These are phyloP conservation scores for Scorias spongiosa DNA, from an alignment of 2,329 filamentous ascomycete genomes.

Conservation along the genomic window DNA sequence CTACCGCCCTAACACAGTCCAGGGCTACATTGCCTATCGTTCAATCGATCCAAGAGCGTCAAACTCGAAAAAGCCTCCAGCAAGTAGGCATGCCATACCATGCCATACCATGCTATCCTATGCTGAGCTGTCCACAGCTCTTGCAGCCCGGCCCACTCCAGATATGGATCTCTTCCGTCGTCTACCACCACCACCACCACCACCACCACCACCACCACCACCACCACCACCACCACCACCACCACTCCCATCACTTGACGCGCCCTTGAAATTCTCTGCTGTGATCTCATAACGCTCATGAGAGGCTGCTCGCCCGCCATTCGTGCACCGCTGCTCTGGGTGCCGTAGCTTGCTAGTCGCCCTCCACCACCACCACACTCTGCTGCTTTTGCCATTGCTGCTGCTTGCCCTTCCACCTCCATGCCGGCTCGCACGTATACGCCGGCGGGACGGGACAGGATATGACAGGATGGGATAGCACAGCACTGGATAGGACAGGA, in stretches of 20 bases:
- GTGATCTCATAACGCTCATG: constrained; percentile 16
- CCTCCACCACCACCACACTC: too few species aligned
- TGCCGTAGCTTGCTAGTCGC: background rate
- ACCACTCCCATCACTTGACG: constrained; percentile 14
- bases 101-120: too few species aligned
- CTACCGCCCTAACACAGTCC: too few species aligned
- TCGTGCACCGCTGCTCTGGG: background rate
- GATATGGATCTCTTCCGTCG: background rate
- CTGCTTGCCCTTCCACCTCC: too few species aligned
- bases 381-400: too few species aligned
- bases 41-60: background rate
- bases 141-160: background rate
- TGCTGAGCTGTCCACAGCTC: background rate
- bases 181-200: too few species aligned
- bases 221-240: too few species aligned
- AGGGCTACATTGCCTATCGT: too few species aligned
- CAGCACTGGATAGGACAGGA: background rate
- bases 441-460: too few species aligned
- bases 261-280: constrained; percentile 11
- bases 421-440: too few species aligned
- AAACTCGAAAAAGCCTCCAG: background rate
- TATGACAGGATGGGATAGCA: background rate
- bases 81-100: too few species aligned
- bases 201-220: too few species aligned
- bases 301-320: constrained; percentile 7